These are phyloP conservation scores for Geranium incanum DNA, from an alignment of 441 rosid genomes.

Conservation along the genomic window DNA sequence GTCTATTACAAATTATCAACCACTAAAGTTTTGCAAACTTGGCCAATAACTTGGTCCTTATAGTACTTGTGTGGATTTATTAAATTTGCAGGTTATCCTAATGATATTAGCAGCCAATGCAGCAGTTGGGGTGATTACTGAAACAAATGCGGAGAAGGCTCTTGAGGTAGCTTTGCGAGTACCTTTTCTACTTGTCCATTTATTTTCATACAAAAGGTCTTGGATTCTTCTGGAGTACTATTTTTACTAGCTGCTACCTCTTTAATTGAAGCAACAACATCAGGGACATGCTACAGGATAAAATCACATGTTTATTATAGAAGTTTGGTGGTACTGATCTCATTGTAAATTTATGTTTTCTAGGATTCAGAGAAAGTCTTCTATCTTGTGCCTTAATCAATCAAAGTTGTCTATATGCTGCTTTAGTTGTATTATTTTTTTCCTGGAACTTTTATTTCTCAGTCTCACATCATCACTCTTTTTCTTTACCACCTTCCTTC, in stretches of 20 bases:
- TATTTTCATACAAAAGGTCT: not conserved
- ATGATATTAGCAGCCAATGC: constrained; percentile 99
- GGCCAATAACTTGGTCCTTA: not conserved
- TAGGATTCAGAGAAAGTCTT: not conserved
- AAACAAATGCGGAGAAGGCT: constrained; percentile 98
- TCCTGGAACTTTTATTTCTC: not conserved
- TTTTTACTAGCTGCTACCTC: not conserved
- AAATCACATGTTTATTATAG: not conserved
- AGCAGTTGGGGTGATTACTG: constrained; percentile 94
- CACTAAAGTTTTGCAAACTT: no score
- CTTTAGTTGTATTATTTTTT: not conserved
- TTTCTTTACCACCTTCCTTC: constrained; percentile 1
- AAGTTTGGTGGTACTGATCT: no score
- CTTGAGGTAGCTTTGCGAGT: constrained; percentile 61
- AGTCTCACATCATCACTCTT: not conserved
- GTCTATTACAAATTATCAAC: no score
- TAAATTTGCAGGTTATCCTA: constrained; percentile 61
- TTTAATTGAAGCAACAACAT: not conserved
- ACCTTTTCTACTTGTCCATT: not conserved
- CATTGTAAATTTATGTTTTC: not conserved
- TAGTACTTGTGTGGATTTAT: constrained; percentile 9
- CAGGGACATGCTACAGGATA: not conserved
- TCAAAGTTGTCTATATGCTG: not conserved
- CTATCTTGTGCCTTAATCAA: not conserved
- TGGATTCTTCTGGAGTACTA: not conserved